A percentile compares a stretch with the other conserved stretches of the same genome.
Evolutionary conservation across 192 early-diverging fungal genomes (phyloP).

Genomic region (Entomortierella lignicola): DNA sequence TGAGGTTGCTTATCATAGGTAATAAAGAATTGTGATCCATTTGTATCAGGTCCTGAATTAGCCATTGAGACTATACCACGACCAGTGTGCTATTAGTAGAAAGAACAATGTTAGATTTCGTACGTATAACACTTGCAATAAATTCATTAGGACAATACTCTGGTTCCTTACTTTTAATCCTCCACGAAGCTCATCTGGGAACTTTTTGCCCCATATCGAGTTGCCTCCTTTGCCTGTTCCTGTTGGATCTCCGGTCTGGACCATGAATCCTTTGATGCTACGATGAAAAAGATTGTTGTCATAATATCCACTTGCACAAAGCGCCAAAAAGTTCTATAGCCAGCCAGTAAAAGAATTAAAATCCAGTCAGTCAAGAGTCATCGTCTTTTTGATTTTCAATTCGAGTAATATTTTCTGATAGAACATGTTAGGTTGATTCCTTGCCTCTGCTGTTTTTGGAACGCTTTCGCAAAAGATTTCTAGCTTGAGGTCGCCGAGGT

Average conservation of each 20-base stretch:
- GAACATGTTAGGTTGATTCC: no score
- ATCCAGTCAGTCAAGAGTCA: neutral
- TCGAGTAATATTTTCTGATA: no score
- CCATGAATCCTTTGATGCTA: slow-evolving; percentile 88
- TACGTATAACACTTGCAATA: no score
- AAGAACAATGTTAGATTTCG: neutral
- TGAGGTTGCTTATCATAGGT: slow-evolving; percentile 88
- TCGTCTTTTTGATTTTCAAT: no score
- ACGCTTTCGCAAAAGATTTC: slow-evolving; percentile 93
- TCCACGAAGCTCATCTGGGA: slow-evolving; percentile 84
- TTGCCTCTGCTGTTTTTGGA: slow-evolving; percentile 82
- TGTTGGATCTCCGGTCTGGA: slow-evolving; percentile 92
- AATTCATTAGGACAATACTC: neutral
- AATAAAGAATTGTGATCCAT: slow-evolving; percentile 94
- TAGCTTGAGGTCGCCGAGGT: slow-evolving; percentile 93
- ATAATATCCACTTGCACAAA: slow-evolving; percentile 96
- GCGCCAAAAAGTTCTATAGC: slow-evolving; percentile 90
- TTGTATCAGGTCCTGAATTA: slow-evolving; percentile 89
- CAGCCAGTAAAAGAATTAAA: neutral
- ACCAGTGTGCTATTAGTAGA: slow-evolving; percentile 75
- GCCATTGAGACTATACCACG: slow-evolving; percentile 94
- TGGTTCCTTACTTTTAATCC: slow-evolving; percentile 72
- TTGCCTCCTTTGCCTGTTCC: slow-evolving; percentile 88
- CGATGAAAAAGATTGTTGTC: slow-evolving; percentile 87
- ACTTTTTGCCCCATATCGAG: slow-evolving; percentile 87